These are phyloP conservation scores for Phytophthora melonis DNA, from an alignment of 352 stramenopile genomes.

Conservation along the genomic window DNA sequence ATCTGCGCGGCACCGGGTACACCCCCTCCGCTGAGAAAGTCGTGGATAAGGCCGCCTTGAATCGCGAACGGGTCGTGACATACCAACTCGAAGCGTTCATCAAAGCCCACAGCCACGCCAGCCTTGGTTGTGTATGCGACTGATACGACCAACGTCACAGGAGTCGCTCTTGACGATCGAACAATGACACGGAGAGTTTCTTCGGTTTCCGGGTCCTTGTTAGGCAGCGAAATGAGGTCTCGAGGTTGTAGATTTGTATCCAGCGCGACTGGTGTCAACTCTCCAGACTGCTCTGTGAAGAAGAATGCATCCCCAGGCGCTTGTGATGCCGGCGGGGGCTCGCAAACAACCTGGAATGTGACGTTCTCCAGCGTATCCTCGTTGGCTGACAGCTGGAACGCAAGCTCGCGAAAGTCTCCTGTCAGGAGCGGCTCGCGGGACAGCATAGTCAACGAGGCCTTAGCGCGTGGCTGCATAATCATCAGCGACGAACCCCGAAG, in stretches of 20 bases:
- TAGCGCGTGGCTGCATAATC: slow-evolving; percentile 76
- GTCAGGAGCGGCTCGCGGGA: slow-evolving; percentile 67
- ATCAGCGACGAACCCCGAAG: slow-evolving; percentile 62
- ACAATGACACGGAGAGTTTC: slow-evolving; percentile 67
- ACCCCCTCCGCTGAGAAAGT: slow-evolving; percentile 64
- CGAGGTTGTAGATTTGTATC: slow-evolving; percentile 60
- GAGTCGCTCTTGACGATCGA: slow-evolving; percentile 53
- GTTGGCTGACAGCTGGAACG: slow-evolving; percentile 67
- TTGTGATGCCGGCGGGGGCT: slow-evolving; percentile 58
- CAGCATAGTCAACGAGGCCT: slow-evolving; percentile 63
- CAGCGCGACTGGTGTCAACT: slow-evolving; percentile 55
- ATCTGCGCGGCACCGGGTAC: slow-evolving; percentile 33
- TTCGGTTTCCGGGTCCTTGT: slow-evolving; percentile 50
- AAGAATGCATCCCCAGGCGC: slow-evolving; percentile 64
- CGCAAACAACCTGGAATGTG: slow-evolving; percentile 61
- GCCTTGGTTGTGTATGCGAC: slow-evolving; percentile 75
- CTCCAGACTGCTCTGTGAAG: slow-evolving; percentile 52
- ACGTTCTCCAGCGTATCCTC: slow-evolving; percentile 74
- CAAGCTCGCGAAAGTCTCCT: slow-evolving; percentile 73
- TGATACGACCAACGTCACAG: slow-evolving; percentile 54
- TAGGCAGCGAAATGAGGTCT: slow-evolving; percentile 52
- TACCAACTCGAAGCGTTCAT: slow-evolving; percentile 71
- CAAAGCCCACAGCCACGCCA: slow-evolving; percentile 68
- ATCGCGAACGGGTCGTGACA: slow-evolving; percentile 74
- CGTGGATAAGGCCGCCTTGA: slow-evolving; percentile 64